Base-by-base conservation (phyloP, 2,329 filamentous ascomycete species). In the Penicillium sp. region DNA sequence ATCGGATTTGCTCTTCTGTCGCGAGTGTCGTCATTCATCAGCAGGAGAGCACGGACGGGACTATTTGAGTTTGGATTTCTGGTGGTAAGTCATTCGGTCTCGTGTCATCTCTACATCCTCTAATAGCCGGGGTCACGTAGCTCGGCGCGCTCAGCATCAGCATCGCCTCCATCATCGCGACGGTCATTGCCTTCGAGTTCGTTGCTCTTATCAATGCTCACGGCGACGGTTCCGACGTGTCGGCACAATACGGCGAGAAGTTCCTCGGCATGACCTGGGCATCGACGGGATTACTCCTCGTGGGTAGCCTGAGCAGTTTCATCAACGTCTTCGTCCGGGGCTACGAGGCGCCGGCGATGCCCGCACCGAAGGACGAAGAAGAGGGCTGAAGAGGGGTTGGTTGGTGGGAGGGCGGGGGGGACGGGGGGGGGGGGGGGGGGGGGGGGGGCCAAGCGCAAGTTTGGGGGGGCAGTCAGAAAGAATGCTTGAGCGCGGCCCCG, bases 151-250 rank as follows among this genome's bases (percentile, higher is more conserved):
- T 83, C 6, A 72, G 84, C 11, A 79, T 87, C 62, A 87, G 87
- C 3, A 84, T 86, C 46, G 85, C 87, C 43, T 92, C 88, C 18
- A 90, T 90, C 60, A 86, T 92, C 22, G 82, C 85, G 24, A 88
- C 82, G 0, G 86, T 87, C 16, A 69, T 85, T 4, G 76, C 78
- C 10, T 74, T 79, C 48, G 81, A 84, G 66, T 81, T 77, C 3
- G 68, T 75, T 2, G 60, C 77, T 16, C 62, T 79, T 0, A 76
- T 86, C 55, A 84, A 83, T 55, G 65, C 78, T 25, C 75, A 81
- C 48, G 81, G 80, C 4, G 67, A 76, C 14, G 64, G 72, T 0
- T 72, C 81, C 24, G 78, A 80, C 0, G 66, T 84, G 9, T 67
- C 71, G 16, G 80, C 78, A 42, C 66, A 72, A 20, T 75, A 73